Conservation (phyloP, 106 monocot species). For the Agapanthus africanus region DNA sequence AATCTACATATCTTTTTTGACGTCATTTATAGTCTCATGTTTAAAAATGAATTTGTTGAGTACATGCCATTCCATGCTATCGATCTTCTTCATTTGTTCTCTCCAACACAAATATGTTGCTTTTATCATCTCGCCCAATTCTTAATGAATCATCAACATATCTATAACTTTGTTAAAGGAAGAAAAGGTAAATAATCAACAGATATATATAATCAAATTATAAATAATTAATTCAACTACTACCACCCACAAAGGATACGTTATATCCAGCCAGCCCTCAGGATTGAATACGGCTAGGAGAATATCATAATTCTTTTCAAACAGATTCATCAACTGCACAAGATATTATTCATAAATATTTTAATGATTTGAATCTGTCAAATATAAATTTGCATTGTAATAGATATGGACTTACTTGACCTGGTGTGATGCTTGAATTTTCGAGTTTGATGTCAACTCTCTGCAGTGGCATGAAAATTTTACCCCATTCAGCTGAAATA, state of each 20-base stretch:
- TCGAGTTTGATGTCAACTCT: constrained; percentile 77
- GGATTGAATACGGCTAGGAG: constrained; percentile 89
- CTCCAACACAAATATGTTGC: constrained; percentile 78
- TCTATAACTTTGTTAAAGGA: constrained; percentile 32
- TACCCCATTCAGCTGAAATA: not conserved
- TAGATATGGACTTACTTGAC: constrained; percentile 37
- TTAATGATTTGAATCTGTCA: not conserved
- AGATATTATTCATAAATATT: not conserved
- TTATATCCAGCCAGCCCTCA: constrained; percentile 92
- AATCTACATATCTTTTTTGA: too few species aligned
- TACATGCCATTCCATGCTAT: too few species aligned
- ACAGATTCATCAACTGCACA: constrained; percentile 67
- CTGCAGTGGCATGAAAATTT: constrained; percentile 27
- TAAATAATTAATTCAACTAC: not conserved
- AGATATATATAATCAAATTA: not conserved
- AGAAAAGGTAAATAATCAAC: not conserved
- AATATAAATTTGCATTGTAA: not conserved
- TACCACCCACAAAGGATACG: constrained; percentile 58
- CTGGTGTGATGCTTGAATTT: constrained; percentile 62
- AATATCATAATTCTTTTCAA: constrained; percentile 81
- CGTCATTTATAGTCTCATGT: too few species aligned
- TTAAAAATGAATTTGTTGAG: too few species aligned
- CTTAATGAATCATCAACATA: constrained; percentile 76
- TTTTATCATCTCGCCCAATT: constrained; percentile 85
- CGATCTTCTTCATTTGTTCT: constrained; percentile 23